Conservation (phyloP, 805 yeast genomes). For the Candida caryicola region DNA sequence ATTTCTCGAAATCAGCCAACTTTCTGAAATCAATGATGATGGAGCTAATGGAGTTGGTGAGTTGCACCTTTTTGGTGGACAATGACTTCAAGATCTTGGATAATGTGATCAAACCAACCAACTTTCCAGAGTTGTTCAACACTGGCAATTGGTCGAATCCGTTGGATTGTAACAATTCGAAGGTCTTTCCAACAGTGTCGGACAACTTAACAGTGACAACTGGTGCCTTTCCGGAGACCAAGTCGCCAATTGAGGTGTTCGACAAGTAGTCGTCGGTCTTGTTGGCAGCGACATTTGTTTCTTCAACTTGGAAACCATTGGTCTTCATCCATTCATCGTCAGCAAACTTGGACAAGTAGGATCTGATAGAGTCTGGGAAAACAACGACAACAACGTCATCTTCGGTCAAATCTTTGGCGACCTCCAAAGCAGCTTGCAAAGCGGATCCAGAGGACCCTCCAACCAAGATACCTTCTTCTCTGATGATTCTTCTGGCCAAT, state of each 20-base stretch:
- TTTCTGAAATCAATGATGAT: slow-evolving; percentile 75
- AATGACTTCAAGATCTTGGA: slow-evolving; percentile 67
- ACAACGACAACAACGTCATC: slow-evolving; percentile 75
- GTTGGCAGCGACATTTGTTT: slow-evolving; percentile 36
- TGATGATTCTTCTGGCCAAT: slow-evolving; percentile 75
- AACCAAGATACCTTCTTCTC: slow-evolving; percentile 81
- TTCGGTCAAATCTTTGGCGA: slow-evolving; percentile 66
- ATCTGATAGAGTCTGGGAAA: slow-evolving; percentile 84
- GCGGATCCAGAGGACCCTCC: slow-evolving; percentile 93
- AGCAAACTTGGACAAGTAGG: slow-evolving; percentile 81
- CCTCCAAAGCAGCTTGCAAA: slow-evolving; percentile 71
- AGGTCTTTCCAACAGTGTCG: slow-evolving; percentile 61
- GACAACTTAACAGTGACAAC: slow-evolving; percentile 68
- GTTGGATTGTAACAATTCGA: slow-evolving; percentile 66
- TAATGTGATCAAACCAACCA: slow-evolving; percentile 74
- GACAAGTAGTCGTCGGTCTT: slow-evolving; percentile 43
- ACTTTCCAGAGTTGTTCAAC: slow-evolving; percentile 53
- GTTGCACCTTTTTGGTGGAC: slow-evolving; percentile 56
- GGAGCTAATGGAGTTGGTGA: slow-evolving; percentile 52
- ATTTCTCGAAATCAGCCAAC: slow-evolving; percentile 63
- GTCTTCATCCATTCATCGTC: slow-evolving; percentile 89
- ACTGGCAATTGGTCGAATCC: slow-evolving; percentile 89
- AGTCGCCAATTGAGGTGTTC: slow-evolving; percentile 55
- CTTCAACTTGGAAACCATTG: slow-evolving; percentile 60
- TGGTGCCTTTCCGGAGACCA: slow-evolving; percentile 64